phyloP scores from a whole-genome alignment of 805 yeast genomes.

The Yarrowia hollandica region DNA sequence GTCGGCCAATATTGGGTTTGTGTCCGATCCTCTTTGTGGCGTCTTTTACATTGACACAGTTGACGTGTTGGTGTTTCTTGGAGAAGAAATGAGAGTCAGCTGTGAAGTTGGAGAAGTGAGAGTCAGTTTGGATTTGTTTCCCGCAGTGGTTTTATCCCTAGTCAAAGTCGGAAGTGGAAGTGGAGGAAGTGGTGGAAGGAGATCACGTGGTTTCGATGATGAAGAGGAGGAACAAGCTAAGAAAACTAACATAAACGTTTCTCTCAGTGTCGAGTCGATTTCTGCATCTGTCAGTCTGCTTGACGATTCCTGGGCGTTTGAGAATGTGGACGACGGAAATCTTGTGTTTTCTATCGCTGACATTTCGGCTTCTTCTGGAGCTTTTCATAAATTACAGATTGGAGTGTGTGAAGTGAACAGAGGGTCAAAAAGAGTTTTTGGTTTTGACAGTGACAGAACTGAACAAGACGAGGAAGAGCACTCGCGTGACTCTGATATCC shows the following conservation, averaged over 20 bases:
- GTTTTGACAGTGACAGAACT: not conserved
- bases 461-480: not conserved
- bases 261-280: not conserved
- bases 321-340: not conserved
- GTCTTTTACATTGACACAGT: constrained; percentile 2
- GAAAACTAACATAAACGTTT: not conserved
- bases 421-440: not conserved
- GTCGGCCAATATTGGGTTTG: not conserved
- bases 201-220: too few relatives aligned
- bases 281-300: not conserved
- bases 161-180: constrained; percentile 1
- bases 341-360: not conserved
- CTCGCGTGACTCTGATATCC: not conserved
- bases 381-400: not conserved
- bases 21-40: not conserved
- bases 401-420: constrained; percentile 6
- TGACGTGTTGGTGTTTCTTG: constrained; percentile 3
- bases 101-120: not conserved
- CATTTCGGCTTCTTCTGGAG: constrained; percentile 3
- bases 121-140: constrained; percentile 19
- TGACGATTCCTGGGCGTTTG: not conserved
- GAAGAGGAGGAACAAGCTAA: not conserved
- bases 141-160: not conserved
- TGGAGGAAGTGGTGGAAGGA: not conserved
- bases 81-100: constrained; percentile 3